Conservation (phyloP, 2,329 filamentous ascomycete species). For the Aspergillus sp. region DNA sequence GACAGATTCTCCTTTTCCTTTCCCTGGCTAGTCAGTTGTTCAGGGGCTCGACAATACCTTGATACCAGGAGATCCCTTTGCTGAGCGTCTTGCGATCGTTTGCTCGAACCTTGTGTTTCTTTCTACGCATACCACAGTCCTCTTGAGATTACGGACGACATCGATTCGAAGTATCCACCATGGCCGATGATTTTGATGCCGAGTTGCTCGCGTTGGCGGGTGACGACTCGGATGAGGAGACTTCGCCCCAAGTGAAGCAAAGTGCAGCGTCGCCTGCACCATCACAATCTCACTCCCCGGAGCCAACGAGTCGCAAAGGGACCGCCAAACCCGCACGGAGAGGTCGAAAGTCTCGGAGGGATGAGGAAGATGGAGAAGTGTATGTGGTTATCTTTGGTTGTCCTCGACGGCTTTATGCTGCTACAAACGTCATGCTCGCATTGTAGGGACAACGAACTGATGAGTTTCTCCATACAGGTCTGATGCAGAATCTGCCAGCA, state of each 20-base stretch:
- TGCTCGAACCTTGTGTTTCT: neutral
- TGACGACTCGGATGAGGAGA: slow-evolving; percentile 50
- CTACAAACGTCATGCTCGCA: neutral
- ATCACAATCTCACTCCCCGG: slow-evolving; percentile 45
- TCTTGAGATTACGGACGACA: slow-evolving; percentile 8
- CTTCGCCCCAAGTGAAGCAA: slow-evolving; percentile 49
- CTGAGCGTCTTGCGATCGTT: neutral
- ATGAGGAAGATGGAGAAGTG: slow-evolving; percentile 78
- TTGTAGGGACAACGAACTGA: slow-evolving; percentile 6
- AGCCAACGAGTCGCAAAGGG: slow-evolving; percentile 44
- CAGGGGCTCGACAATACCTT: slow-evolving; percentile 6
- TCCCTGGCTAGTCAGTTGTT: neutral
- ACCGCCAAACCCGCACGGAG: slow-evolving; percentile 32
- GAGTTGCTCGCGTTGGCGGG: slow-evolving; percentile 90
- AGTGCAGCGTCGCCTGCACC: slow-evolving; percentile 47
- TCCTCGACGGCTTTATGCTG: slow-evolving; percentile 5
- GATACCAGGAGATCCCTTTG: neutral
- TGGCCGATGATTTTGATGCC: slow-evolving; percentile 80
- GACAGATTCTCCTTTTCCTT: neutral
- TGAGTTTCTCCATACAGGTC: slow-evolving; percentile 47
- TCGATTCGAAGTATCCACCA: slow-evolving; percentile 37
- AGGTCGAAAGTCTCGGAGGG: slow-evolving; percentile 46
- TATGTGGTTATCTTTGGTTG: slow-evolving; percentile 46
- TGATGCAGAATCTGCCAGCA: slow-evolving; percentile 69
- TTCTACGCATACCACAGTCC: neutral